A percentile compares a stretch with the other conserved stretches of the same genome.
phyloP scores from a whole-genome alignment of 1,284 basidiomycete genomes.

The Laetiporus sulphureus region DNA sequence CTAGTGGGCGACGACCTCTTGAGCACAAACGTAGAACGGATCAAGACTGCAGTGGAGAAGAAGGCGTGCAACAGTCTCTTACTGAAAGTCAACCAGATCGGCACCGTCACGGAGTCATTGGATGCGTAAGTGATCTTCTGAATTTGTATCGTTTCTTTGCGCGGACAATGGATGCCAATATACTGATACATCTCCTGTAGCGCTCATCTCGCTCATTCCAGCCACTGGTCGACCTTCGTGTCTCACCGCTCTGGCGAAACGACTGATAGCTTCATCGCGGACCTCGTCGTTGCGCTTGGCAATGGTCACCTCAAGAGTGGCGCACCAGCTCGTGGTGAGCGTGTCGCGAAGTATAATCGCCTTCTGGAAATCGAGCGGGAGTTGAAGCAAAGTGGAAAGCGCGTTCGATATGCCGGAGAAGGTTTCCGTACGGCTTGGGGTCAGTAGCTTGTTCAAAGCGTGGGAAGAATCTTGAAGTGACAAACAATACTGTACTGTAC shows the following conservation, averaged over 20 bases:
- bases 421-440: too few species aligned
- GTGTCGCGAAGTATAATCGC: conserved; percentile 91
- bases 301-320: conserved; percentile 98
- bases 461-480: too few species aligned
- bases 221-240: conserved; percentile 99
- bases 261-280: conserved; percentile 95
- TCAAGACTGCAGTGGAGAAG: conserved; percentile 99
- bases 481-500: too few species aligned
- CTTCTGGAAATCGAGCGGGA: conserved; percentile 87
- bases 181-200: background rate
- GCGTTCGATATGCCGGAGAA: too few species aligned
- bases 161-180: background rate
- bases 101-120: conserved; percentile 98
- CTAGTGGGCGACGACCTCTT: conserved; percentile 98
- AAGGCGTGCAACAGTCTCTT: conserved; percentile 99
- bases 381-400: too few species aligned
- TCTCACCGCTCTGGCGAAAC: conserved; percentile 98
- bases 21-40: conserved; percentile 96
- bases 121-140: conserved; percentile 87
- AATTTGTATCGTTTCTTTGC: too few species aligned
- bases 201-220: conserved; percentile 93
- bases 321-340: conserved; percentile 90
- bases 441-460: too few species aligned
- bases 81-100: conserved; percentile 99
- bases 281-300: conserved; percentile 92